Base-by-base conservation (phyloP, 2,329 filamentous ascomycete genomes). In the Colletotrichum zoysiae region DNA sequence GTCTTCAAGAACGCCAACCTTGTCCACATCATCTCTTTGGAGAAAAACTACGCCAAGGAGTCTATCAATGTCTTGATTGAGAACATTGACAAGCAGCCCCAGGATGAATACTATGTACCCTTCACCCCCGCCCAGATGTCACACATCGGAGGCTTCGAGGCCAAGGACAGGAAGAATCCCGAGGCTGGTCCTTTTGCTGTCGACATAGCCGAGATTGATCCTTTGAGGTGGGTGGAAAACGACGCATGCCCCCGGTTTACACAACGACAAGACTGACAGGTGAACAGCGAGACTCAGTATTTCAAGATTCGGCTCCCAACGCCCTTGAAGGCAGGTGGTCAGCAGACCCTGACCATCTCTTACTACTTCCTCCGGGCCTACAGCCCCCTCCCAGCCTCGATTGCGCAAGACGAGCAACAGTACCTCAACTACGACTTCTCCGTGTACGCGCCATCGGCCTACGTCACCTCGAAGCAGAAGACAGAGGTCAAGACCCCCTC, bases 1-100 rank as follows among this genome's bases (percentile, higher is more conserved):
- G 93, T 95, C 76, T 99, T 97, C 86, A 94, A 95, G 85, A 98
- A 99, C 83, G 88, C 88, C 82, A 98, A 99, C 81, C 84, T 98
- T 40, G 92, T 98, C 63, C 93, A 96, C 78, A 91, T 93, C 75
- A 92, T 97, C 79, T 97, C 97, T 76, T 84, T 98, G 70, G 95
- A 98, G 83, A 98, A 98, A 87, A 93, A 91, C 76, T 98, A 96
- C 78, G 91, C 91, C 67, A 92, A 95, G 79, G 95, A 98, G 83
- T 92, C 91, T 18, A 90, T 98, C 86, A 98, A 98, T 83, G 92
- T 97, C n/a, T 87, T 97, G 63, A 90, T 99, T 74, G 93, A 98
- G 85, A 99, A 99, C 81, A 86, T 93, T 76, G 93, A 92, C 78
- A 87, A 88, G 73, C 85, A 91, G 75, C 88, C 95, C 23, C 95